phyloP scores from a whole-genome alignment of 2,329 filamentous ascomycete species.

The Aspergillus jensenii region DNA sequence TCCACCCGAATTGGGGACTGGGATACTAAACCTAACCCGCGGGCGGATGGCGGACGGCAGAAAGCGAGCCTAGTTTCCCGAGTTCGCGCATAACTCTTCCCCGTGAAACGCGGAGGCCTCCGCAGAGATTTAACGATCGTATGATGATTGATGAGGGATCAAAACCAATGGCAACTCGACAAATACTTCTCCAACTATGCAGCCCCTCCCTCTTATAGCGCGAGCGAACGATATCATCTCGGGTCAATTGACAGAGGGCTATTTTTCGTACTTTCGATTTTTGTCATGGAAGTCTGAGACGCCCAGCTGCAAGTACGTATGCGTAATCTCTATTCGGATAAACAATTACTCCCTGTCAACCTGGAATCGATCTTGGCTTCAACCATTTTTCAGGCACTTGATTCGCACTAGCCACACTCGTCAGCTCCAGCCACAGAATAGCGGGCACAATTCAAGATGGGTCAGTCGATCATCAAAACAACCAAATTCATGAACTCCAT shows the following conservation, averaged over 20 bases:
- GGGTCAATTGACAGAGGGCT: not conserved
- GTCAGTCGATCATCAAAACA: slow-evolving; percentile 1
- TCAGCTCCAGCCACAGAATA: slow-evolving; percentile 11
- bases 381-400: not conserved
- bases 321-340: not conserved
- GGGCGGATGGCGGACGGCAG: not conserved
- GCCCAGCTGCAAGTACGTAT: not conserved
- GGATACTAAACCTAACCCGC: not conserved
- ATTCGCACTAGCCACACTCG: slow-evolving; percentile 9
- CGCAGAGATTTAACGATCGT: not conserved
- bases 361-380: not conserved
- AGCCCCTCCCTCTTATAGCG: not conserved
- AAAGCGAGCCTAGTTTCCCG: not conserved
- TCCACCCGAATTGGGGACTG: not conserved
- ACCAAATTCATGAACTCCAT: not conserved
- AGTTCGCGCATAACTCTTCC: not conserved
- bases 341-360: not conserved
- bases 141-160: not conserved
- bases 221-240: not conserved
- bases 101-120: not conserved
- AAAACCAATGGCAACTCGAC: not conserved
- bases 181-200: not conserved
- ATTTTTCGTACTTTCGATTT: not conserved
- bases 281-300: not conserved
- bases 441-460: slow-evolving; percentile 5